Evolutionary conservation across 1,139 yeast genomes (phyloP), one percentile per base, ranked within the genome.

Genomic region (Blastobotrys elegans): DNA sequence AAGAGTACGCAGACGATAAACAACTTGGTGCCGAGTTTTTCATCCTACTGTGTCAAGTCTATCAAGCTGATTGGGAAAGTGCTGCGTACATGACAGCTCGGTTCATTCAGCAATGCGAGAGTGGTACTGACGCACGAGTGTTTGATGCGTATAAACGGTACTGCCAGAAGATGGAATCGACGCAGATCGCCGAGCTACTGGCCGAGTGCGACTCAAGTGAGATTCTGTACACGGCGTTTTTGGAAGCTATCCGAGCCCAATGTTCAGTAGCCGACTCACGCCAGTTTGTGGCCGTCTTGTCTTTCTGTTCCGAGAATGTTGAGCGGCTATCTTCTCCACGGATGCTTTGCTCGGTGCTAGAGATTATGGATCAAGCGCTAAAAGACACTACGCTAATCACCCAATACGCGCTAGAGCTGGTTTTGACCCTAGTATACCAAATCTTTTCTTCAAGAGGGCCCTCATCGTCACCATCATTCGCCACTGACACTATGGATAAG

Each of bases 331-430:
- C 13, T 7, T 3, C 40, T 10, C 32, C 32, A 29, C 11, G 40
- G 35, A 26, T 31, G 7, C 48, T 47, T 13, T 8, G 16, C 6
- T 27, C 48, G 36, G 37, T 49, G 8, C 37, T 52, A 17, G 34
- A 41, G 18, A 34, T 65, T 2, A 46, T 79, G n/a, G 75, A 72
- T 46, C 48, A 58, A 0, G 56, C 74, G 14, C 65, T 83, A 21
- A 65, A 75, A 7, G 75, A 75, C 3, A 74, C 77, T 0, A 80
- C 87, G 84, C 56, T 77, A 1, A 72, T 86, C 47, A 72, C 76
- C n/a, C 96, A 87, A 61, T 84, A 83, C 59, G 63, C 77, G 2
- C 65, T 83, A 17, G 96, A 88, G 61, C 56, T 73, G 27, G 62
- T 74, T 1, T 50, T 83, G 2, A 62, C 72, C 2, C 49, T 73